Conservation (phyloP, 2,329 filamentous ascomycete species). For the Penicillium sp. region DNA sequence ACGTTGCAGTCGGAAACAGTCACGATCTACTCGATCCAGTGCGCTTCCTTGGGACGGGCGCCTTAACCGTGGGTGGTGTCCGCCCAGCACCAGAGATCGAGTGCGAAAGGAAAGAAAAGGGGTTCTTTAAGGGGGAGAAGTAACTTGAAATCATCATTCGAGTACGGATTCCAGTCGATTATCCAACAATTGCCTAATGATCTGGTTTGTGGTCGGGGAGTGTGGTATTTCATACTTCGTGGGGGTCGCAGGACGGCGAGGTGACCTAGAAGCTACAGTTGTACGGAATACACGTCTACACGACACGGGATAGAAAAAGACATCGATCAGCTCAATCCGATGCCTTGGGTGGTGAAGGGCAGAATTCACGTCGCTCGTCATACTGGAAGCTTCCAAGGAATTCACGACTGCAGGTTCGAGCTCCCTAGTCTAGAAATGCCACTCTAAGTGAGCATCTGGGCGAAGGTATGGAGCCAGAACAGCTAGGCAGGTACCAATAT, state of each 20-base stretch:
- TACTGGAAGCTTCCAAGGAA: too few species aligned
- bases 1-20: slow-evolving; percentile 2
- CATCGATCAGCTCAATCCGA: too few species aligned
- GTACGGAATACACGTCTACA: too few species aligned
- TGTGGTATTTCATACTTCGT: neutral
- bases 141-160: neutral
- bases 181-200: neutral
- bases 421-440: too few species aligned
- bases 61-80: slow-evolving; percentile 12
- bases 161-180: neutral
- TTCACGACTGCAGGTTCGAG: too few species aligned
- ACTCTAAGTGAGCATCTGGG: too few species aligned
- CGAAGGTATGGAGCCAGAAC: too few species aligned
- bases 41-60: slow-evolving; percentile 5
- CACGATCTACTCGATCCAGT: slow-evolving; percentile 13
- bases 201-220: neutral
- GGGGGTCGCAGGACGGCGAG: neutral
- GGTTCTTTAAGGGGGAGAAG: neutral
- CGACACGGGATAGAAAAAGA: too few species aligned
- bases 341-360: too few species aligned
- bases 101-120: neutral
- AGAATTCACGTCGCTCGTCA: too few species aligned
- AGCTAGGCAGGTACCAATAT: neutral
- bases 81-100: neutral
- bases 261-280: too few species aligned